phyloP scores from a whole-genome alignment of 495 filamentous ascomycete genomes.

The Aspergillus diversus region DNA sequence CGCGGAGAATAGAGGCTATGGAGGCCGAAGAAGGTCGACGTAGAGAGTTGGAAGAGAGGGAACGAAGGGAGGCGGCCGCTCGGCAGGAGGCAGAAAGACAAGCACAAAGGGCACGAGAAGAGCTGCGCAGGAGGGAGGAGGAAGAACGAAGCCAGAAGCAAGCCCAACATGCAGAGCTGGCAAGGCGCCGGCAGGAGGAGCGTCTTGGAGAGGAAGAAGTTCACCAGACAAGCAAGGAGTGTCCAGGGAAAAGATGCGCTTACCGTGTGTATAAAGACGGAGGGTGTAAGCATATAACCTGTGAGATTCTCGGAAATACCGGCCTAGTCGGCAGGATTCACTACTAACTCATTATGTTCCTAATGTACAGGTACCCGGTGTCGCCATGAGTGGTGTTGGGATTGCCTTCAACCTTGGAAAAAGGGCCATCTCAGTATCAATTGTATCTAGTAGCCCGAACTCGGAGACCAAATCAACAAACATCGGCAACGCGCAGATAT shows the following conservation, averaged over 20 bases:
- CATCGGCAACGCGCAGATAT: neutral
- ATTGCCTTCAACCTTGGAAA: conserved; percentile 3
- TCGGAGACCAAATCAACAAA: neutral
- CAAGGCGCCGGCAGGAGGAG: conserved; percentile 7
- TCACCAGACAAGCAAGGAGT: conserved; percentile 8
- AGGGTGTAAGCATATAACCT: conserved; percentile 12
- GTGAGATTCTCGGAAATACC: neutral
- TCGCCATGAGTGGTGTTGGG: conserved; percentile 9
- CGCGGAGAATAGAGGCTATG: neutral
- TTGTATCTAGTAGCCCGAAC: neutral
- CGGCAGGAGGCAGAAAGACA: neutral
- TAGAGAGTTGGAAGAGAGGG: neutral
- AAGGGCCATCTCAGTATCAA: conserved; percentile 1
- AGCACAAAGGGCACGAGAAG: neutral
- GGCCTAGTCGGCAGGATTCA: neutral
- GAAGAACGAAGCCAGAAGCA: neutral
- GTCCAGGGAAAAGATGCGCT: conserved; percentile 1
- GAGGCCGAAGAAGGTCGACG: neutral
- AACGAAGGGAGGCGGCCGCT: neutral
- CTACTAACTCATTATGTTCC: neutral
- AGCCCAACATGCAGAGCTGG: neutral
- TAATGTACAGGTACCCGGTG: conserved; percentile 2
- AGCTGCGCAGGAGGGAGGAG: neutral
- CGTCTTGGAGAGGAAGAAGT: conserved; percentile 8
- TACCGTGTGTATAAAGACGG: conserved; percentile 12